Evolutionary conservation across 192 early-diverging fungal genomes (phyloP), one percentile per base, ranked within the genome.

Genomic region (Podila minutissima): DNA sequence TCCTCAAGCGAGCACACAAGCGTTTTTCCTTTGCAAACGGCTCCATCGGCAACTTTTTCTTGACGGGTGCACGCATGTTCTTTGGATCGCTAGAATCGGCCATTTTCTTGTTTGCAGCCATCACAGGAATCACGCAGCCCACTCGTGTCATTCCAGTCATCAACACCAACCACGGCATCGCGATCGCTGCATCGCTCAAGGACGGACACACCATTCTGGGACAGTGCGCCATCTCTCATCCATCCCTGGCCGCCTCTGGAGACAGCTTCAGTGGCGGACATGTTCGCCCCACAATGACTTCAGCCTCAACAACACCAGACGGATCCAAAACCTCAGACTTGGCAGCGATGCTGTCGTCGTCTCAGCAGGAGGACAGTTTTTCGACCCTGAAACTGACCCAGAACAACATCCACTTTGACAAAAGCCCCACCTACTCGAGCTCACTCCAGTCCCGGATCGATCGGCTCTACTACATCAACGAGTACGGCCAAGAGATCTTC

Each of bases 141-240:
- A 93, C 93, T 0, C 78, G 83, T 22, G 93, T 94, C 13, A 78
- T 94, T 7, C 92, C 93, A 2, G 88, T 91, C 29, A 85, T 93
- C 64, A 88, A 91, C 46, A 93, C 92, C 50, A 88, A 88, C 61
- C 88, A 89, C 32, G 84, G 82, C 0, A 87, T 85, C 19, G 82
- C 86, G n/a, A 94, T 94, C 65, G 93, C 92, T 11, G 93, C 91
- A 0, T 63, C 86, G 2, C 84, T 93, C 26, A 90, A 92, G 51
- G 84, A 93, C 63, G 91, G 91, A 10, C 66, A 85, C n/a, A 83
- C 82, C 0, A 84, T 94, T 20, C 49, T 85, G 32, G 93, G 93
- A 19, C 93, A 94, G 69, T 94, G 93, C 67, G 91, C 92, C 48
- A 94, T 94, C 55, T 91, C 89, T 28, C 93, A 94, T 82, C 93